These are phyloP conservation scores for Phytophthora fragariaefolia DNA, from an alignment of 352 stramenopile genomes.

Conservation along the genomic window DNA sequence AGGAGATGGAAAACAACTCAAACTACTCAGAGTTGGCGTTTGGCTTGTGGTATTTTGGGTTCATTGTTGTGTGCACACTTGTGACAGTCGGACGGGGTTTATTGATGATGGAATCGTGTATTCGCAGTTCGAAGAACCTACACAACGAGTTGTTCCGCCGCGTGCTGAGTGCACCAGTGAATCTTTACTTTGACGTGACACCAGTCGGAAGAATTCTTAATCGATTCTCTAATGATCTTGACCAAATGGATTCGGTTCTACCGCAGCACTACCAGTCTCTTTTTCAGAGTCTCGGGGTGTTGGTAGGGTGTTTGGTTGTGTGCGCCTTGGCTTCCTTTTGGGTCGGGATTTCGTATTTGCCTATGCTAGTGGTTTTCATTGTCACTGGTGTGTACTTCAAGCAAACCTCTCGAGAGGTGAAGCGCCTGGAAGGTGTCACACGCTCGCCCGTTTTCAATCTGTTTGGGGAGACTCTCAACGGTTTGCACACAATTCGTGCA, in stretches of 20 bases:
- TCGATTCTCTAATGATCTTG: conserved; percentile 56
- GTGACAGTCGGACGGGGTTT: conserved; percentile 32
- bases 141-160: conserved; percentile 47
- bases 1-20: conserved; percentile 28
- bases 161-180: conserved; percentile 49
- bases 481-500: conserved; percentile 90
- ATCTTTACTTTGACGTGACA: conserved; percentile 61
- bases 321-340: conserved; percentile 46
- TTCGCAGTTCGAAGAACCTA: conserved; percentile 37
- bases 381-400: conserved; percentile 88
- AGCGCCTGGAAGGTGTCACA: conserved; percentile 92
- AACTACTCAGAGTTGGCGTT: conserved; percentile 49
- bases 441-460: conserved; percentile 92
- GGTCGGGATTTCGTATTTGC: conserved; percentile 64
- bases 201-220: conserved; percentile 60
- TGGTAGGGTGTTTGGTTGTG: conserved; percentile 46
- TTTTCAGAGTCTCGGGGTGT: conserved; percentile 40
- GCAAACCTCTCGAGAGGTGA: conserved; percentile 81
- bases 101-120: conserved; percentile 37
- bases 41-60: conserved; percentile 47
- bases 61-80: conserved; percentile 36
- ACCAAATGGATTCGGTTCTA: conserved; percentile 52
- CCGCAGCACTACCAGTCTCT: conserved; percentile 46
- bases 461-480: conserved; percentile 91
- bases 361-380: conserved; percentile 61